These are phyloP conservation scores for Brettanomyces nanus DNA, from an alignment of 805 yeast genomes.

Conservation along the genomic window DNA sequence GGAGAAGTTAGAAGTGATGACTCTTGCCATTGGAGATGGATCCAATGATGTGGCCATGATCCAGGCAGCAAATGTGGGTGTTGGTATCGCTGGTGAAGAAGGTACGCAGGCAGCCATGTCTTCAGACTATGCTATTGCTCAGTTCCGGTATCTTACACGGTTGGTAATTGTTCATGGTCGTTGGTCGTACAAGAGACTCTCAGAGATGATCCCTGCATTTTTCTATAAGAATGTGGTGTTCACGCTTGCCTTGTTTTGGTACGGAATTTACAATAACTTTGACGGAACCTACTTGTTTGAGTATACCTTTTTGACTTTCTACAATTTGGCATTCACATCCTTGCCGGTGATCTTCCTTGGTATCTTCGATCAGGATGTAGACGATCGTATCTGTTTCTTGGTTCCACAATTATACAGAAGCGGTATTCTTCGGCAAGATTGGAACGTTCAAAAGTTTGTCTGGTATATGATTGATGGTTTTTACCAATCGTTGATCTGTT, in stretches of 20 bases:
- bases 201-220: constrained; percentile 79
- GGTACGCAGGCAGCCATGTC: constrained; percentile 88
- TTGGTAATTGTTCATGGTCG: constrained; percentile 72
- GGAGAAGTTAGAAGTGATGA: constrained; percentile 68
- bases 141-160: constrained; percentile 63
- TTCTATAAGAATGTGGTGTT: constrained; percentile 74
- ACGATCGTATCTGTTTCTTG: constrained; percentile 55
- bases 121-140: constrained; percentile 80
- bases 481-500: constrained; percentile 66
- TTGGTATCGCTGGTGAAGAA: constrained; percentile 89
- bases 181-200: constrained; percentile 76
- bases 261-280: constrained; percentile 62
- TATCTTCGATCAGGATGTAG: constrained; percentile 75
- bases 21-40: constrained; percentile 84
- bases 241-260: constrained; percentile 72
- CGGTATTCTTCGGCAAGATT: constrained; percentile 67
- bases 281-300: constrained; percentile 78
- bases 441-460: constrained; percentile 61
- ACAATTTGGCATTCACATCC: constrained; percentile 77
- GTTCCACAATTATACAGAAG: constrained; percentile 69
- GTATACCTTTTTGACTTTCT: constrained; percentile 73
- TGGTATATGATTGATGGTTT: constrained; percentile 72
- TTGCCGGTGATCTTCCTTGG: constrained; percentile 73
- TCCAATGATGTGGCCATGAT: constrained; percentile 89
- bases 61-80: constrained; percentile 81